phyloP scores from a whole-genome alignment of 1,284 basidiomycete species.

The Albatrellus sp. region DNA sequence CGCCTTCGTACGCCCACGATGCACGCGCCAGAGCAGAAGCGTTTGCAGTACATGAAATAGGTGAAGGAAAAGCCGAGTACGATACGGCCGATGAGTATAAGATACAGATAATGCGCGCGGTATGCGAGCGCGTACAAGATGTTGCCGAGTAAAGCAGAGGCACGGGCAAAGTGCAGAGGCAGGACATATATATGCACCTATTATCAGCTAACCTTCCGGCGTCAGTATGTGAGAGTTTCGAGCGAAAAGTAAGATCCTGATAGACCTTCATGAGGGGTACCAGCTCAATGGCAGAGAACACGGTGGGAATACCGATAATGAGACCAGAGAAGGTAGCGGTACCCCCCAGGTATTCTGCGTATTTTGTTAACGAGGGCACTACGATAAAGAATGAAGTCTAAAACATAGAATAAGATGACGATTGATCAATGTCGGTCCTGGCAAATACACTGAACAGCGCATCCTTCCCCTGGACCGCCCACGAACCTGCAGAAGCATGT shows the following conservation, averaged over 20 bases:
- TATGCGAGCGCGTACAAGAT: constrained; percentile 34
- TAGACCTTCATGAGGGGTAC: constrained; percentile 41
- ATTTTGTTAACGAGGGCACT: constrained; percentile 52
- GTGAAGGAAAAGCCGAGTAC: constrained; percentile 34
- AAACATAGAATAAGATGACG: too few relatives aligned
- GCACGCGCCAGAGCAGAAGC: constrained; percentile 52
- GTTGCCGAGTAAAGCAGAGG: constrained; percentile 27
- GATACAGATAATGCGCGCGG: constrained; percentile 29
- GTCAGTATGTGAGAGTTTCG: too few relatives aligned
- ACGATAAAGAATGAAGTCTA: constrained; percentile 59
- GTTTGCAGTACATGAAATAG: constrained; percentile 41
- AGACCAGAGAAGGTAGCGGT: constrained; percentile 55
- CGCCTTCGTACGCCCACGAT: constrained; percentile 54
- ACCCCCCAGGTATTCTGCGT: constrained; percentile 51
- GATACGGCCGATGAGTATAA: constrained; percentile 36
- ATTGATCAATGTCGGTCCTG: too few relatives aligned
- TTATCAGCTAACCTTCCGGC: neutral
- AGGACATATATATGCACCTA: constrained; percentile 34
- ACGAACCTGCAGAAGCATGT: too few relatives aligned
- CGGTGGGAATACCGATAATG: constrained; percentile 54
- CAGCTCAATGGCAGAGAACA: constrained; percentile 43
- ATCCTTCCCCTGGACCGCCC: too few relatives aligned
- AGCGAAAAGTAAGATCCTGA: neutral
- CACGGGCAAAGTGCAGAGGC: constrained; percentile 32
- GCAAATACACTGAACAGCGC: too few relatives aligned